These are phyloP conservation scores for Cordyceps cateniannulata DNA, from an alignment of 2,329 filamentous ascomycete species.

Conservation along the genomic window DNA sequence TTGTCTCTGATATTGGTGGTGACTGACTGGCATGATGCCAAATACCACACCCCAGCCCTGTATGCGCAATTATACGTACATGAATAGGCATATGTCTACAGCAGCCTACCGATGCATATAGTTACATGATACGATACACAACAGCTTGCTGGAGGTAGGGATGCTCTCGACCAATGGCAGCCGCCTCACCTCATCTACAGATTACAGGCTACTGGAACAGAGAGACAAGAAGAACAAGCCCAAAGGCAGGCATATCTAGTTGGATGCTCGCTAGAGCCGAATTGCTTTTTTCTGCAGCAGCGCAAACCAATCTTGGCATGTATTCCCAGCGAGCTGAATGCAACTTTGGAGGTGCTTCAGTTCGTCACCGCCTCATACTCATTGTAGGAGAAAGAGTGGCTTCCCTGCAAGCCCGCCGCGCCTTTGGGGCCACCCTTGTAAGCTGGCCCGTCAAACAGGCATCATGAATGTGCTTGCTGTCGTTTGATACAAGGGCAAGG, in stretches of 20 bases:
- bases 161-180: neutral
- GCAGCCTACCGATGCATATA: neutral
- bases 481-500: neutral
- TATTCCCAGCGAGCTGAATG: neutral
- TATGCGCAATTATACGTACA: neutral
- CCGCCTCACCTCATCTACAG: neutral
- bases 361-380: neutral
- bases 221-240: neutral
- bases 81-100: too few species aligned
- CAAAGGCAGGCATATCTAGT: neutral
- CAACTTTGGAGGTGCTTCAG: neutral
- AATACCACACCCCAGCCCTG: neutral
- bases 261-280: neutral
- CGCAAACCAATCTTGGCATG: neutral
- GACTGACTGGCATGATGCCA: neutral
- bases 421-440: neutral
- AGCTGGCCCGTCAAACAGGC: neutral
- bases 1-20: neutral
- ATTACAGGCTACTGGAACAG: too few species aligned
- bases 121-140: neutral
- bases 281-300: slow-evolving; percentile 8
- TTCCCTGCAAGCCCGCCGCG: too few species aligned
- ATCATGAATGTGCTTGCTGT: neutral
- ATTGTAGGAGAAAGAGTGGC: neutral
- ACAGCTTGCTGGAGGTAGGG: too few species aligned